These are phyloP conservation scores for Mollisia scopiformis DNA, from an alignment of 2,329 filamentous ascomycete species.

Conservation along the genomic window DNA sequence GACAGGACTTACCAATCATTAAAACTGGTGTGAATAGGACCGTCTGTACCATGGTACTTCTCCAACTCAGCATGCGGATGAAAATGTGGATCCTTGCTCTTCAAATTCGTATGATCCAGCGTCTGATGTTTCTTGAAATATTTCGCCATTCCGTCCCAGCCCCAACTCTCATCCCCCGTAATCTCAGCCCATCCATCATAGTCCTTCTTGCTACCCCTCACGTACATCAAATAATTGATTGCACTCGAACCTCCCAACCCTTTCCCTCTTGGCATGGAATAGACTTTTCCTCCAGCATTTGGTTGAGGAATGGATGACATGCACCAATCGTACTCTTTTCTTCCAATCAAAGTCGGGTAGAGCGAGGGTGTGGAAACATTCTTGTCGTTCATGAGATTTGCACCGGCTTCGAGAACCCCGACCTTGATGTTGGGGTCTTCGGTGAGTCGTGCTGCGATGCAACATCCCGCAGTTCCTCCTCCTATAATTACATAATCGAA, in stretches of 20 bases:
- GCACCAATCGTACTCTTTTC: conserved; percentile 21
- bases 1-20: background rate
- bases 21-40: background rate
- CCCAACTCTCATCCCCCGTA: conserved; percentile 56
- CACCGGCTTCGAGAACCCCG: conserved; percentile 23
- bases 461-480: conserved; percentile 47
- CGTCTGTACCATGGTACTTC: conserved; percentile 9
- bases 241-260: conserved; percentile 41
- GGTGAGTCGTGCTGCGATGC: conserved; percentile 48
- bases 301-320: conserved; percentile 9
- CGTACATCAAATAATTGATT: conserved; percentile 49
- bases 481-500: conserved; percentile 49
- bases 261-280: conserved; percentile 38
- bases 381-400: background rate
- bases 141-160: conserved; percentile 48
- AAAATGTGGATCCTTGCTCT: conserved; percentile 14
- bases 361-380: conserved; percentile 35
- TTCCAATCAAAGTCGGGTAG: conserved; percentile 12
- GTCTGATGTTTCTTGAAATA: conserved; percentile 44
- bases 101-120: conserved; percentile 19
- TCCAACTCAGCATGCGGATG: conserved; percentile 18
- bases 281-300: conserved; percentile 10
- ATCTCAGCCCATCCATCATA: conserved; percentile 62
- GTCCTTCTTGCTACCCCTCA: conserved; percentile 58
- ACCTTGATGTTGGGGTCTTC: conserved; percentile 55